Conservation (phyloP, 2,329 filamentous ascomycete genomes). For the Huntiella moniliformis region DNA sequence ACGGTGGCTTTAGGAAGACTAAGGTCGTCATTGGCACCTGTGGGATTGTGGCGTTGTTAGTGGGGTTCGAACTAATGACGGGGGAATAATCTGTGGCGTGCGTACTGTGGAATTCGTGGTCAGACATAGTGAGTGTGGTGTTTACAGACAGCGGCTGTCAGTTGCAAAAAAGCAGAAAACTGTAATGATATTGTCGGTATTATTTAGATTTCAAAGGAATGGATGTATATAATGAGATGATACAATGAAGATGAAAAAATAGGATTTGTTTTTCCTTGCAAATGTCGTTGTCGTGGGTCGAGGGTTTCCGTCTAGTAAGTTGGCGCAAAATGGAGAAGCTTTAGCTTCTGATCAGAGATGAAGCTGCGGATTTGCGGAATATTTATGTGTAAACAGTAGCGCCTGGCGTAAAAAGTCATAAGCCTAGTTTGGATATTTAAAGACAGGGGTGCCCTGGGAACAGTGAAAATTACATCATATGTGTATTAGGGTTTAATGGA, state of each 20-base stretch:
- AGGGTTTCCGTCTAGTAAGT: neutral
- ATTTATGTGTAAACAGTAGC: no score
- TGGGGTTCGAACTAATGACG: neutral
- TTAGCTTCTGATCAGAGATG: no score
- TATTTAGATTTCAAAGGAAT: neutral
- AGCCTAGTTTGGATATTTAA: no score
- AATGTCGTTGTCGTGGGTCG: neutral
- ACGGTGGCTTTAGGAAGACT: slow-evolving; percentile 50
- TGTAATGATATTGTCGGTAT: neutral
- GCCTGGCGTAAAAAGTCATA: no score
- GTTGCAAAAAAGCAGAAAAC: neutral
- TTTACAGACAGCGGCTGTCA: neutral
- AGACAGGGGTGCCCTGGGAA: no score
- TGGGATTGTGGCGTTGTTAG: neutral
- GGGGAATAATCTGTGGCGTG: slow-evolving; percentile 11
- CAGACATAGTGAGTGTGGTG: slow-evolving; percentile 32
- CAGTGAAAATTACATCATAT: no score
- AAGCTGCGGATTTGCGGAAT: no score
- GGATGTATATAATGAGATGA: neutral
- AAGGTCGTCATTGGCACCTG: slow-evolving; percentile 34
- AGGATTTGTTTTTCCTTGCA: neutral
- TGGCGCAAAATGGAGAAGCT: no score
- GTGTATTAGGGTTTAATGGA: no score
- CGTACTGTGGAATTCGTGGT: slow-evolving; percentile 47
- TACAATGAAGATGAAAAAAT: neutral